Percentiles rank a stretch among this genome's conserved stretches.
Conservation (phyloP, 768 basidiomycete species). For the Pulveroboletus sp. region DNA sequence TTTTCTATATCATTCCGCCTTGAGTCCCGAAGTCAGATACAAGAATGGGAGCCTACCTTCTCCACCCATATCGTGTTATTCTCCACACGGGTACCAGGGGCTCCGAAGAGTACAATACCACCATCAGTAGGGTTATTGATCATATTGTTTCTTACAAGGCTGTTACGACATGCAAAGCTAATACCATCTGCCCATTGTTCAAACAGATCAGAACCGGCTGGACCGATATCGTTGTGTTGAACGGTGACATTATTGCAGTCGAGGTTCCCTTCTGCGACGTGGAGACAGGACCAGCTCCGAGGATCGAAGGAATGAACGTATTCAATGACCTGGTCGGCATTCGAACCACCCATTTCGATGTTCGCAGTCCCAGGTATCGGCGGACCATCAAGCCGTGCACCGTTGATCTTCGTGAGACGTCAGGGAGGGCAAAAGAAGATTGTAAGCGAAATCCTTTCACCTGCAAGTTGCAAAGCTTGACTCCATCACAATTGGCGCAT, state of each 20-base stretch:
- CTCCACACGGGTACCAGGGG: slow-evolving; percentile 66
- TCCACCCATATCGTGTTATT: slow-evolving; percentile 76
- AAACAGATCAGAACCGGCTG: slow-evolving; percentile 61
- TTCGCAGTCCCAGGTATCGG: slow-evolving; percentile 65
- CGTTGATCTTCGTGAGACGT: slow-evolving; percentile 54
- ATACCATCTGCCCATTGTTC: slow-evolving; percentile 83
- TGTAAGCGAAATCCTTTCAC: slow-evolving; percentile 29
- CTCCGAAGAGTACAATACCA: slow-evolving; percentile 73
- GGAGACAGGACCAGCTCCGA: slow-evolving; percentile 80
- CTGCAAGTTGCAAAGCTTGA: slow-evolving; percentile 69
- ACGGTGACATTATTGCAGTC: slow-evolving; percentile 61
- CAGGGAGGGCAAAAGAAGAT: neutral
- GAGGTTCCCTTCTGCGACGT: slow-evolving; percentile 60
- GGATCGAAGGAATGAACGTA: slow-evolving; percentile 74
- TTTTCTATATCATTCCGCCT: slow-evolving; percentile 43
- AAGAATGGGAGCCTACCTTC: slow-evolving; percentile 43
- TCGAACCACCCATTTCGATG: slow-evolving; percentile 81
- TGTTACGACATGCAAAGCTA: slow-evolving; percentile 63
- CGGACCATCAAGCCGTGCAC: slow-evolving; percentile 53
- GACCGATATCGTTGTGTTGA: slow-evolving; percentile 82
- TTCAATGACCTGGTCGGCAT: slow-evolving; percentile 69
- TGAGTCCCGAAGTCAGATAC: neutral
- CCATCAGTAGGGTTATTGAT: slow-evolving; percentile 74
- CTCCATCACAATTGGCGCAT: slow-evolving; percentile 54
- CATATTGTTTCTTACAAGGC: slow-evolving; percentile 62